These are phyloP conservation scores for Paradendryphiella salina DNA, from an alignment of 2,329 filamentous ascomycete genomes.

Conservation along the genomic window DNA sequence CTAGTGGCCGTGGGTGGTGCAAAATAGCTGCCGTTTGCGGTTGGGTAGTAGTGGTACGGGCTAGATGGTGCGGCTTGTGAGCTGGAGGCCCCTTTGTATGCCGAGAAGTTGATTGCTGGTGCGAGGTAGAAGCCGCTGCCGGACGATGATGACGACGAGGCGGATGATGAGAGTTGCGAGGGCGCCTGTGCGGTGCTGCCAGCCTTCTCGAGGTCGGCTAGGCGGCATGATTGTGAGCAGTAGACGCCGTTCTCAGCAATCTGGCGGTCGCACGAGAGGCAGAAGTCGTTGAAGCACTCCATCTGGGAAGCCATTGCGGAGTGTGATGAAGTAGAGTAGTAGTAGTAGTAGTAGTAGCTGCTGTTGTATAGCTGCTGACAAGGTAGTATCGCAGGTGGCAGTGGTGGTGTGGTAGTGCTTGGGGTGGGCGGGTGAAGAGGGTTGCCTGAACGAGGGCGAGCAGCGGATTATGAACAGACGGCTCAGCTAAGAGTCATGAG, in stretches of 20 bases:
- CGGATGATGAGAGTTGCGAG: slow-evolving; percentile 57
- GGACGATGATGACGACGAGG: slow-evolving; percentile 55
- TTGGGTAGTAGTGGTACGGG: slow-evolving; percentile 46
- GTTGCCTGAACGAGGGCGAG: slow-evolving; percentile 6
- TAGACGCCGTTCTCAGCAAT: slow-evolving; percentile 75
- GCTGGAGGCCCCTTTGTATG: slow-evolving; percentile 62
- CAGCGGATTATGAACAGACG: background rate
- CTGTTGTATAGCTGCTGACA: background rate
- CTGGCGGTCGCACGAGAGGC: slow-evolving; percentile 90
- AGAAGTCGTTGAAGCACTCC: slow-evolving; percentile 87
- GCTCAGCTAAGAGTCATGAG: slow-evolving; percentile 27
- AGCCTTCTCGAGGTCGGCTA: slow-evolving; percentile 82
- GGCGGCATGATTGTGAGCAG: slow-evolving; percentile 88
- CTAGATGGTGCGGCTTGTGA: slow-evolving; percentile 52
- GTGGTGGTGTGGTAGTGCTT: background rate
- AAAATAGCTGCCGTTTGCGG: slow-evolving; percentile 46
- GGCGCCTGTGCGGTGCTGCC: slow-evolving; percentile 44
- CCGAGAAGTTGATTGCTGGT: slow-evolving; percentile 74
- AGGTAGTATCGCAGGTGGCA: slow-evolving; percentile 1
- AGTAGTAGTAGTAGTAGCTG: slow-evolving; percentile 1
- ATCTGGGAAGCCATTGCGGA: slow-evolving; percentile 49
- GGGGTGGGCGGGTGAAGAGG: background rate
- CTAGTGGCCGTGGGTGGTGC: slow-evolving; percentile 33
- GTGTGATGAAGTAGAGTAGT: slow-evolving; percentile 3
- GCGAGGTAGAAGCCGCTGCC: slow-evolving; percentile 67